A percentile compares a stretch with the other conserved stretches of the same genome.
Conservation (phyloP, 192 early-diverging fungal genomes). For the Linnemannia zychae region DNA sequence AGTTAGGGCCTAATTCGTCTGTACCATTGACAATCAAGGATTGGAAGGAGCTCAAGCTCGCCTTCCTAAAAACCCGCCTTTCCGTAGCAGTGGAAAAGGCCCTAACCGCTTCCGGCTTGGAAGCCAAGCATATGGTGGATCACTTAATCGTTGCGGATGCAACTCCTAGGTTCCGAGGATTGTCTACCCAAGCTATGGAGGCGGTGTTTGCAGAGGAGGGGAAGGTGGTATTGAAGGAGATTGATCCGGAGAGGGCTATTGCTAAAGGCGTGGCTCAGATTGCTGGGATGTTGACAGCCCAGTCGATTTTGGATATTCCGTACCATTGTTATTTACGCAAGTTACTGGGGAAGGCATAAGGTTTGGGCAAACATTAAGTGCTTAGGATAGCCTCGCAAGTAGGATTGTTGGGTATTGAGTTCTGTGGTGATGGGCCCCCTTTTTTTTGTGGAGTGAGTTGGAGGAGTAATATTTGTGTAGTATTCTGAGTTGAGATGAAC, state of each 20-base stretch:
- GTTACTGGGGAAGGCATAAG: too few relatives aligned
- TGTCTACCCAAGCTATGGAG: background rate
- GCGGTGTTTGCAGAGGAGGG: background rate
- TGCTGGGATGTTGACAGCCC: background rate
- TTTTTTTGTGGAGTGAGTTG: too few relatives aligned
- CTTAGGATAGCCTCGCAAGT: too few relatives aligned
- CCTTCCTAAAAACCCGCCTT: background rate
- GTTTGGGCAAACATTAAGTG: too few relatives aligned
- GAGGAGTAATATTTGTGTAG: too few relatives aligned
- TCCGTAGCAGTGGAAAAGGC: background rate
- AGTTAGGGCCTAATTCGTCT: background rate
- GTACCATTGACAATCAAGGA: background rate
- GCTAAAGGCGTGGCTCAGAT: background rate
- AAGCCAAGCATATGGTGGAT: background rate
- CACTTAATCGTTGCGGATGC: conserved; percentile 9
- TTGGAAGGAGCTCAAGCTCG: background rate
- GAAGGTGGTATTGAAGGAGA: background rate
- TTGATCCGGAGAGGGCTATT: background rate
- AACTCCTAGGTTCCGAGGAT: background rate
- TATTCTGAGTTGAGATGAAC: too few relatives aligned
- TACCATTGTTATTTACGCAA: background rate
- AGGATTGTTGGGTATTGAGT: too few relatives aligned
- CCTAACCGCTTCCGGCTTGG: background rate
- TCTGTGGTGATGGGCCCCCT: too few relatives aligned
- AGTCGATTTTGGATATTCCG: background rate